Conservation (phyloP, 2,329 filamentous ascomycete species). For the Ophiocordyceps australis region DNA sequence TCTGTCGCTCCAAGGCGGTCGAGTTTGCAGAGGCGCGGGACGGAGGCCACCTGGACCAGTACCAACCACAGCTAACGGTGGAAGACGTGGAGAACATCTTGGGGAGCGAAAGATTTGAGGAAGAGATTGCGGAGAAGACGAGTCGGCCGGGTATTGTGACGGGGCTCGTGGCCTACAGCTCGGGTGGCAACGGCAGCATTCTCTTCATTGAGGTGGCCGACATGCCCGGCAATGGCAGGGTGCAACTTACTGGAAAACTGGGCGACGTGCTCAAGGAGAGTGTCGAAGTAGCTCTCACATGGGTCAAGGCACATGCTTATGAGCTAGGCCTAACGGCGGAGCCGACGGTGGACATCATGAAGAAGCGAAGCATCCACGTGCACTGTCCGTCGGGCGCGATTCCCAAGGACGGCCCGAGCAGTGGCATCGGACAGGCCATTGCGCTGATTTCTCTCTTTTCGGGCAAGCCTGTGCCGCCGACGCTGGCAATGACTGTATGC, state of each 20-base stretch:
- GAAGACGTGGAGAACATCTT: conserved; percentile 80
- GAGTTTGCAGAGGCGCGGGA: conserved; percentile 87
- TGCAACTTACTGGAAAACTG: conserved; percentile 90
- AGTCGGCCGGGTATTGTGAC: conserved; percentile 83
- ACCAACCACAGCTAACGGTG: conserved; percentile 55
- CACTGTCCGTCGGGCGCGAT: conserved; percentile 92
- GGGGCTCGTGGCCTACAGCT: conserved; percentile 85
- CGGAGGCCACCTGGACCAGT: conserved; percentile 44
- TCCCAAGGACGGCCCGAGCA: conserved; percentile 78
- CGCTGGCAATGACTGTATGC: conserved; percentile 81
- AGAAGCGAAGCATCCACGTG: conserved; percentile 81
- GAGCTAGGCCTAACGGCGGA: conserved; percentile 71
- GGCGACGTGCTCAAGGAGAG: conserved; percentile 95
- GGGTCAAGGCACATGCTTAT: conserved; percentile 93
- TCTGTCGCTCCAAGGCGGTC: conserved; percentile 89
- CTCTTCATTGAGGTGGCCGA: conserved; percentile 96
- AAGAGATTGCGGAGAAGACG: conserved; percentile 82
- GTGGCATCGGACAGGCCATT: conserved; percentile 85
- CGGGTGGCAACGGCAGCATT: conserved; percentile 85
- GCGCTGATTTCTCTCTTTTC: conserved; percentile 83
- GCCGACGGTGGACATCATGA: conserved; percentile 84
- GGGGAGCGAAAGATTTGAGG: conserved; percentile 83
- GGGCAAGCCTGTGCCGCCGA: conserved; percentile 70
- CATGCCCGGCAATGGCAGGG: conserved; percentile 82
- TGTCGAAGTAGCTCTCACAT: conserved; percentile 87